These are phyloP conservation scores for Aspergillus affinis DNA, from an alignment of 495 filamentous ascomycete species.

Conservation along the genomic window DNA sequence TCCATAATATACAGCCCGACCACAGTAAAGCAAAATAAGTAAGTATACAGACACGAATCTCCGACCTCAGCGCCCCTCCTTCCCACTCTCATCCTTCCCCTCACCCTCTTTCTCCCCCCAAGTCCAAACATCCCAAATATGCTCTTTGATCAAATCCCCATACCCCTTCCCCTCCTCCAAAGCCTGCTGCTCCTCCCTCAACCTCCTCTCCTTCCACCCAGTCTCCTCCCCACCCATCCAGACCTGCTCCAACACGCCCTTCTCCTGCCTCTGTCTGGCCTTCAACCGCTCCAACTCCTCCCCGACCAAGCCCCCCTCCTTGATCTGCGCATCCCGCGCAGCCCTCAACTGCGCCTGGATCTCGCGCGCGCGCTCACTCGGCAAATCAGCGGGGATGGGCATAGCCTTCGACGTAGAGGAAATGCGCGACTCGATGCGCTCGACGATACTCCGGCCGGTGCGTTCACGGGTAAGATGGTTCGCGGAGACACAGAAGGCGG, in stretches of 20 bases:
- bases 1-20: background rate
- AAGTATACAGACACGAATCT: too few relatives aligned
- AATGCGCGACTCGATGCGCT: conserved; percentile 42
- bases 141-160: conserved; percentile 76
- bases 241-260: conserved; percentile 50
- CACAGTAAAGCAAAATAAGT: background rate
- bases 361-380: conserved; percentile 56
- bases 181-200: conserved; percentile 68
- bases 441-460: conserved; percentile 55
- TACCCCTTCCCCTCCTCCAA: conserved; percentile 78
- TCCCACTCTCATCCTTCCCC: conserved; percentile 22
- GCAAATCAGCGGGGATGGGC: conserved; percentile 27
- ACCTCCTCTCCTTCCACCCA: conserved; percentile 71
- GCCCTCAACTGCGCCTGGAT: conserved; percentile 45
- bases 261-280: conserved; percentile 35
- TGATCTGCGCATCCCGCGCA: conserved; percentile 34
- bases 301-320: conserved; percentile 29
- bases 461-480: conserved; percentile 58
- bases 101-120: conserved; percentile 42
- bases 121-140: conserved; percentile 81
- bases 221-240: conserved; percentile 65
- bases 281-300: conserved; percentile 44
- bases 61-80: background rate
- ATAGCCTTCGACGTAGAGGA: conserved; percentile 16
- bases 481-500: conserved; percentile 59